phyloP scores from a whole-genome alignment of 1,284 basidiomycete species.

The Hemileccinum hortonii region DNA sequence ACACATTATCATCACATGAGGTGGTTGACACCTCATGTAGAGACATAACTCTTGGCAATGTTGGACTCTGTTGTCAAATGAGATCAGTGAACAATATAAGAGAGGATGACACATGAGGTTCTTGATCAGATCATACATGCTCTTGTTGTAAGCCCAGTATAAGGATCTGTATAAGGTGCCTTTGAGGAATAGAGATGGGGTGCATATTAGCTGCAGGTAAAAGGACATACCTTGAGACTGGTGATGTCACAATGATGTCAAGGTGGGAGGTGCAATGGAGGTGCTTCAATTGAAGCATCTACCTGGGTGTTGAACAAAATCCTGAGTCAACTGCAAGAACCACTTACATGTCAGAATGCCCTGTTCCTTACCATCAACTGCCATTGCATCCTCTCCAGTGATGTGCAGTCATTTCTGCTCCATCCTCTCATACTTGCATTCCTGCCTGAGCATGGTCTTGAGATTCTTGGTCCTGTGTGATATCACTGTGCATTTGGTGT shows the following conservation, averaged over 20 bases:
- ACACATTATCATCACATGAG: too few relatives aligned
- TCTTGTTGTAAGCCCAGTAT: constrained; percentile 80
- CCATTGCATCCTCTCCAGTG: constrained; percentile 44
- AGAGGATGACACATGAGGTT: constrained; percentile 53
- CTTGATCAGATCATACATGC: constrained; percentile 81
- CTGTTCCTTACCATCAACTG: constrained; percentile 45
- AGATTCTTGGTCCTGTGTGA: constrained; percentile 67
- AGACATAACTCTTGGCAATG: too few relatives aligned
- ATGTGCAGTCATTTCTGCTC: constrained; percentile 59
- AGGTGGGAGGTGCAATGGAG: constrained; percentile 77
- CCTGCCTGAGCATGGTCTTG: constrained; percentile 53
- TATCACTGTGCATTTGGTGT: constrained; percentile 54
- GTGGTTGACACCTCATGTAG: too few relatives aligned
- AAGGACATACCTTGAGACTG: constrained; percentile 63
- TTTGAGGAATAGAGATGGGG: not conserved
- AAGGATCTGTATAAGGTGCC: constrained; percentile 85
- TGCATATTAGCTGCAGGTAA: too few relatives aligned
- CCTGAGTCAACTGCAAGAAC: too few relatives aligned
- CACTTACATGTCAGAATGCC: constrained; percentile 69
- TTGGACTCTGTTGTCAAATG: too few relatives aligned
- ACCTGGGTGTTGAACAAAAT: too few relatives aligned
- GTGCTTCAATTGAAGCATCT: constrained; percentile 85
- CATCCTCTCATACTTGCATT: constrained; percentile 66
- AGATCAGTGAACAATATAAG: too few relatives aligned
- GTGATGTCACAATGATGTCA: constrained; percentile 86